Evolutionary conservation across 2,329 filamentous ascomycete species (phyloP), one percentile per base, ranked within the genome.

Genomic region (Zalaria sp.): DNA sequence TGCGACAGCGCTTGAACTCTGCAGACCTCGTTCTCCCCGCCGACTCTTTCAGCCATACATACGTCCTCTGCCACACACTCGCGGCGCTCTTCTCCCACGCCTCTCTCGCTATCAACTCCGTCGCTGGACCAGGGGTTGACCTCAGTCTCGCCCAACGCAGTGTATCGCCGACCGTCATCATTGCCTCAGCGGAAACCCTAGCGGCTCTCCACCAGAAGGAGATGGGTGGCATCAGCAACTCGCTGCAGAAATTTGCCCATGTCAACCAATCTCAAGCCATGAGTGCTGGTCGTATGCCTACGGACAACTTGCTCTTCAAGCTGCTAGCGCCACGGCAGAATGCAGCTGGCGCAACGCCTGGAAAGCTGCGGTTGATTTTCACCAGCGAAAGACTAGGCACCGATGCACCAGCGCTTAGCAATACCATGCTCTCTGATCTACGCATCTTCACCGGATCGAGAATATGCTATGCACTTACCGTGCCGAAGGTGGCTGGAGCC

Each of bases 31-130:
- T 98, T 57, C 73, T 96, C 9, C 81, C 88, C 0, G 85, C 83
- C 37, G 86, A 93, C 52, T 78, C 82, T 4, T 76, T 96, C 37
- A 79, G 82, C 5, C 76, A 82, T 51, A 79, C 81, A 0, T 89
- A 93, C 62, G 77, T 86, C 2, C 72, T 96, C 26, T 75, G 79
- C 42, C 69, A 93, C 45, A 86, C 86, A 1, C 70, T 98, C 43
- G 78, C 81, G 1, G 87, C 88, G 0, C 72, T 98, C 5, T 93
- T 79, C 62, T 81, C 78, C 25, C 91, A 93, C 57, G 73, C 85
- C 11, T 91, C 86, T 0, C 65, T 98, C 18, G 85, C 87, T 26
- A 73, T 98, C 53, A 96, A 85, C 63, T 91, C 87, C 0, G 87
- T 93, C 26, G 83, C 87, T 10, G 82, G 82, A 5, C 72, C 75